Evolutionary conservation across 257 asterid genomes (phyloP), one percentile per base, ranked within the genome.

Genomic region (Cinchona pubescens): DNA sequence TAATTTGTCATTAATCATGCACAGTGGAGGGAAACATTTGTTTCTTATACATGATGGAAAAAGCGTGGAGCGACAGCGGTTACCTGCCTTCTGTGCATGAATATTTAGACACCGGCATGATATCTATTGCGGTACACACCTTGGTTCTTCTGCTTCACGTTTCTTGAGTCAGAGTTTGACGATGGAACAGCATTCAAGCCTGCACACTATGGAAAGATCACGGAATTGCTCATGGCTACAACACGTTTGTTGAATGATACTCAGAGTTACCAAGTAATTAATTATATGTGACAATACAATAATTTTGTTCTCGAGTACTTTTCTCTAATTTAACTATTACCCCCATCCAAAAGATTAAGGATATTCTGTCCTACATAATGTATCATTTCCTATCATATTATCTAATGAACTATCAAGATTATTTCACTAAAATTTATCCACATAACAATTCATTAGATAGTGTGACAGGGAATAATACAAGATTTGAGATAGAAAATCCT

Each of bases 21-120:
- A 32, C n/a, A 88, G 96, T 90, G 96, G 96, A n/a, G 77, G 1
- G 92, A 84, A 79, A 83, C 92, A 16, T 90, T 90, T 72, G 16
- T 0, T 7, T 37, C 96, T 4, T 88, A 92, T n/a, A n/a, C 94
- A 81, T 90, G 94, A 84, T 73, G 76, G 96, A 88, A 81, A 87
- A 79, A 21, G 63, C 30, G 5, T 88, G 96, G 96, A 86, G 92
- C 46, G 34, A 13, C 2, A 61, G 74, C 0, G 90, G 88, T 35
- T 64, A 83, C 37, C 8, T 42, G 11, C 90, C 94, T 4, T 75
- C 91, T 37, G 76, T 72, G 80, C 80, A 83, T 5, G 86, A 88
- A 38, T 90, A 88, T 58, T 82, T 90, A 18, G 58, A 79, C 60
- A 83, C 60, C 0, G 96, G 88, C 38, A 79, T 68, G 83, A 34